Conservation (phyloP, 2,329 filamentous ascomycete species). For the Clarireedia monteithiana region DNA sequence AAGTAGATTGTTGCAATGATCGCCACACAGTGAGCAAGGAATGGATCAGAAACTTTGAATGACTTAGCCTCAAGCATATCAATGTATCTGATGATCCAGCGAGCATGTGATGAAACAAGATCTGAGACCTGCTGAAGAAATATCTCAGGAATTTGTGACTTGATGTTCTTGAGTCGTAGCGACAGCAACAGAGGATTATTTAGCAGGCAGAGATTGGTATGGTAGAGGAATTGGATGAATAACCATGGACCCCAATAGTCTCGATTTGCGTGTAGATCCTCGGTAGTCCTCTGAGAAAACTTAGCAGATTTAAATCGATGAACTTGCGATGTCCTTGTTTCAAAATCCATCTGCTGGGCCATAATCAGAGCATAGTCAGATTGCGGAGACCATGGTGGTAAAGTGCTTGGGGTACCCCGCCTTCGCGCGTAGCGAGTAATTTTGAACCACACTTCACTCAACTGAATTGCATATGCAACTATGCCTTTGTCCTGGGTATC, state of each 20-base stretch:
- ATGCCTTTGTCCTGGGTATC: constrained; percentile 33
- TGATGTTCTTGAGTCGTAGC: constrained; percentile 43
- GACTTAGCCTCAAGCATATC: constrained; percentile 37
- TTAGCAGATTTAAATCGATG: constrained; percentile 43
- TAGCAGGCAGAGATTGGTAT: constrained; percentile 43
- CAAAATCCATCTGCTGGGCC: constrained; percentile 42
- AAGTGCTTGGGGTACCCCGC: constrained; percentile 35
- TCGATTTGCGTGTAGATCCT: constrained; percentile 37
- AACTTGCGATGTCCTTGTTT: constrained; percentile 41
- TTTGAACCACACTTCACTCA: constrained; percentile 42
- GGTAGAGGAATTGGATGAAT: constrained; percentile 44
- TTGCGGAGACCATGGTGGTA: constrained; percentile 41
- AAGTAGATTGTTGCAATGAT: constrained; percentile 46
- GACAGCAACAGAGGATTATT: constrained; percentile 48
- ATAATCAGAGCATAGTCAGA: constrained; percentile 45
- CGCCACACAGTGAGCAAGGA: constrained; percentile 41
- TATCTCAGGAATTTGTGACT: constrained; percentile 43
- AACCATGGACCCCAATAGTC: constrained; percentile 48
- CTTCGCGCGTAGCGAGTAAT: constrained; percentile 39
- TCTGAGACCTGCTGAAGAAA: constrained; percentile 47
- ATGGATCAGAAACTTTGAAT: constrained; percentile 39
- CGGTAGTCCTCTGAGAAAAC: constrained; percentile 35
- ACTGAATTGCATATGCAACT: constrained; percentile 36
- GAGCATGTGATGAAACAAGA: constrained; percentile 41
- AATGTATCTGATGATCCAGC: constrained; percentile 46